Conservation (phyloP, 495 filamentous ascomycete species). For the Xylaria flabelliformis region DNA sequence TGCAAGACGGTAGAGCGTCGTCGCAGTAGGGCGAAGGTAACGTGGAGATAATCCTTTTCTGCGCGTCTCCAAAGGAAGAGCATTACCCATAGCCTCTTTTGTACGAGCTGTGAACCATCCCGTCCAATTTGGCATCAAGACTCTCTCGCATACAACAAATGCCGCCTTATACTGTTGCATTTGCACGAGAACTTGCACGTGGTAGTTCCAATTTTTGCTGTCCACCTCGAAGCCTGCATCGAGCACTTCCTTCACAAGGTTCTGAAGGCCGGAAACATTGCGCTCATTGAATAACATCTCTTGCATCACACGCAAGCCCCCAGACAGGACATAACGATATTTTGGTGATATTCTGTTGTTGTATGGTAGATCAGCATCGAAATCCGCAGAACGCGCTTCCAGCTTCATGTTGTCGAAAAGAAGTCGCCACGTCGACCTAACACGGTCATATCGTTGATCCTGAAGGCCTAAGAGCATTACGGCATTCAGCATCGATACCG, state of each 20-base stretch:
- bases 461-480: constrained; percentile 68
- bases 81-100: constrained; percentile 27
- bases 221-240: constrained; percentile 71
- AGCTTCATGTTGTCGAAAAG: constrained; percentile 59
- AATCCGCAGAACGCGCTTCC: constrained; percentile 46
- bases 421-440: constrained; percentile 70
- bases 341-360: constrained; percentile 53
- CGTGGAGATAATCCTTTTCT: constrained; percentile 39
- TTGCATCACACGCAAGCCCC: constrained; percentile 67
- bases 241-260: constrained; percentile 58
- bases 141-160: constrained; percentile 71
- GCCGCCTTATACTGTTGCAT: constrained; percentile 54
- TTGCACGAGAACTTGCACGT: constrained; percentile 58
- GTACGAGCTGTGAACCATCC: constrained; percentile 63
- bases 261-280: constrained; percentile 54
- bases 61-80: constrained; percentile 46
- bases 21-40: constrained; percentile 45
- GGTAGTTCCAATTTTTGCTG: constrained; percentile 66
- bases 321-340: constrained; percentile 64
- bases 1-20: constrained; percentile 49
- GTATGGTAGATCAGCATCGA: constrained; percentile 24
- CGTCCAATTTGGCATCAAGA: constrained; percentile 75
- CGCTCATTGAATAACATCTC: constrained; percentile 56
- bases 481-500: constrained; percentile 65
- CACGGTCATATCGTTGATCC: constrained; percentile 61